Percentiles rank a stretch among this genome's conserved stretches.
Evolutionary conservation across 768 basidiomycete species (phyloP).

Genomic region (Lepiota brunneoincarnata): DNA sequence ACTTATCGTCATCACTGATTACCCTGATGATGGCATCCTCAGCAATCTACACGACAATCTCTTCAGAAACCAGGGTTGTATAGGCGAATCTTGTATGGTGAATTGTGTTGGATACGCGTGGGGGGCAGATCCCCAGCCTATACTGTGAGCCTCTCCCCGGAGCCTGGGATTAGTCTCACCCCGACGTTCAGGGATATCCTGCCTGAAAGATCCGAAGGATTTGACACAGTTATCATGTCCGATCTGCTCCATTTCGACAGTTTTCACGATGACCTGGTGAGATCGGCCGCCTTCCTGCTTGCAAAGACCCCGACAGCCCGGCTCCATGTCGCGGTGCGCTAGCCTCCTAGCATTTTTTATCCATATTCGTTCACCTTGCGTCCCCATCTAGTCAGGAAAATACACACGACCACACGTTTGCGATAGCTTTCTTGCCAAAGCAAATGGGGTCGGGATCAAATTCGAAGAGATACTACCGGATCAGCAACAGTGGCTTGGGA

Average conservation of each 20-base stretch:
- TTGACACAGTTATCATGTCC: conserved; percentile 63
- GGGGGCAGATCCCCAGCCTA: conserved; percentile 46
- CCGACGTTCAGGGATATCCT: conserved; percentile 18
- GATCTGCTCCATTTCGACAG: conserved; percentile 69
- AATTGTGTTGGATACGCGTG: conserved; percentile 57
- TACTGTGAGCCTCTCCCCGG: conserved; percentile 40
- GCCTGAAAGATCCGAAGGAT: conserved; percentile 28
- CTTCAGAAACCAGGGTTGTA: conserved; percentile 39
- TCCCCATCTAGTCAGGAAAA: conserved; percentile 43
- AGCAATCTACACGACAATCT: conserved; percentile 56
- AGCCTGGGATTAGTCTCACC: neutral
- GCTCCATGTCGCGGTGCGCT: conserved; percentile 50
- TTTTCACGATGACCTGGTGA: conserved; percentile 56
- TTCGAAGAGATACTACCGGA: conserved; percentile 42
- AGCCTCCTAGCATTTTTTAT: conserved; percentile 9
- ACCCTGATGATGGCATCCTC: conserved; percentile 62
- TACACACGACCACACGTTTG: conserved; percentile 57
- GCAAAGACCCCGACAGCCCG: conserved; percentile 35
- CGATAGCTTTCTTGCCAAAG: conserved; percentile 46
- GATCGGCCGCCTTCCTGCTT: conserved; percentile 49
- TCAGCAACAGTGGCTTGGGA: conserved; percentile 46
- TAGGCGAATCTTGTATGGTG: conserved; percentile 39
- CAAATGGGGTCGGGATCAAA: conserved; percentile 35
- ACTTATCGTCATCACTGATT: conserved; percentile 63
- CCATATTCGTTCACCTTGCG: neutral